A percentile compares a stretch with the other conserved stretches of the same genome.
Conservation (phyloP, 805 yeast genomes). For the Komagataella pastoris region DNA sequence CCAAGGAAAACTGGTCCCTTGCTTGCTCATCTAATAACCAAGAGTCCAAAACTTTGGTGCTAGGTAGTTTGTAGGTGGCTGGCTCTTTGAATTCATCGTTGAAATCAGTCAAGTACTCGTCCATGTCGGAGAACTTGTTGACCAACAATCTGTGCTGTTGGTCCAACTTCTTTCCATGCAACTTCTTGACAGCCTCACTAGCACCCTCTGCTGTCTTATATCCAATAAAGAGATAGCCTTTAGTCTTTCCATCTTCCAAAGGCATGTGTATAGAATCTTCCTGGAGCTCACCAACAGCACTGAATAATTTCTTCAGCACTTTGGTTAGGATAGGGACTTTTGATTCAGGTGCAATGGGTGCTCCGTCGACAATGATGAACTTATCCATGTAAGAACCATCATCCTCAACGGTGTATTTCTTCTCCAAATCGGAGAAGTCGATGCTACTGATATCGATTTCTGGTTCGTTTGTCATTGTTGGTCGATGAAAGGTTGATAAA, state of each 20-base stretch:
- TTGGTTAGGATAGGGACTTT: conserved; percentile 75
- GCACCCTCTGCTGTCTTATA: conserved; percentile 57
- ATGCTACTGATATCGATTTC: conserved; percentile 44
- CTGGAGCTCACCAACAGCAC: conserved; percentile 65
- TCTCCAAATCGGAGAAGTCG: conserved; percentile 80
- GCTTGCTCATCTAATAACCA: conserved; percentile 87
- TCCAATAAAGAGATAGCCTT: conserved; percentile 81
- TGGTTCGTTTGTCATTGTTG: conserved; percentile 4
- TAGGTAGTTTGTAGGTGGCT: conserved; percentile 51
- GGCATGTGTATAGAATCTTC: conserved; percentile 65
- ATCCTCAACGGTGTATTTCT: conserved; percentile 45
- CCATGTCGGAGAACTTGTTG: conserved; percentile 74
- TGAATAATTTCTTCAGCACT: conserved; percentile 72
- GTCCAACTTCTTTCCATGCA: conserved; percentile 86
- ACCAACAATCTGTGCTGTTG: conserved; percentile 82
- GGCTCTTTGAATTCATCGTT: conserved; percentile 60
- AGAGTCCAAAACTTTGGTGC: conserved; percentile 70
- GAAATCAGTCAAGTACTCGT: conserved; percentile 58
- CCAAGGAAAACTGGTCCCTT: conserved; percentile 82
- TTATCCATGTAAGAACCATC: conserved; percentile 54
- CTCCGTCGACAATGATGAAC: conserved; percentile 84
- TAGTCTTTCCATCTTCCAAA: conserved; percentile 60
- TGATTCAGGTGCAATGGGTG: conserved; percentile 87
- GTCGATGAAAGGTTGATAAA: neutral
- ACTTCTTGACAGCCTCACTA: conserved; percentile 61